Evolutionary conservation across 2,329 filamentous ascomycete genomes (phyloP), one percentile per base, ranked within the genome.

Genomic region (Penicillium sp.): DNA sequence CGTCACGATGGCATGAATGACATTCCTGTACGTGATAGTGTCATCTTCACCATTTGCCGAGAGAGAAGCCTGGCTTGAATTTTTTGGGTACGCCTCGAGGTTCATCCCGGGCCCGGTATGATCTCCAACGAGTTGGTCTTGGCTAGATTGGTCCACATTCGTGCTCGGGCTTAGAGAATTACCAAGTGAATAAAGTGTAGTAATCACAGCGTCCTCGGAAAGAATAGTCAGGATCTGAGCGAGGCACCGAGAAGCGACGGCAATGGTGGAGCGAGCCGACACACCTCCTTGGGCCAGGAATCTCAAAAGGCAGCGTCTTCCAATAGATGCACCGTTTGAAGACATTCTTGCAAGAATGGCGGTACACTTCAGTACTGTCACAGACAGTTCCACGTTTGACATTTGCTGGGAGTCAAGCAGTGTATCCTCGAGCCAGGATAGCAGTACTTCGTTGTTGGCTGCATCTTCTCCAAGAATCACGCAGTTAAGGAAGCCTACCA

Each of bases 1-100:
- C n/a, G 87, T 87, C 55, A 95, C 93, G 58, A 99, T 93, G 0
- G 93, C 91, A 69, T 95, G 88, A n/a, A 97, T 86, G n/a, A 97
- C 88, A 60, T 93, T 95, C 35, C 86, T 85, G 69, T 95, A 91
- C 0, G 91, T 87, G 30, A 85, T 77, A 5, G 86, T 85, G 1
- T 96, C 92, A 66, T 95, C 90, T 44, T 94, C 89, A 19, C 86
- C 87, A 58, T 82, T 84, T 36, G 88, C 80, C 26, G 87, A 82
- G 26, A 99, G 75, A 2, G 93, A 96, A 52, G 96, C 89, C 37
- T 73, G 67, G 43, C 73, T 76, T 31, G 62, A 69, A 70, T 74
- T 66, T 43, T 69, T 67, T 28, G 68, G 55, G 41, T 71, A 70
- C 19, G 65, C 74, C 67, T 50, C 75, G 74, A 65, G 76, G 75